Evolutionary conservation across 495 filamentous ascomycete genomes (phyloP).

Genomic region (Penicillium longicatenatum): DNA sequence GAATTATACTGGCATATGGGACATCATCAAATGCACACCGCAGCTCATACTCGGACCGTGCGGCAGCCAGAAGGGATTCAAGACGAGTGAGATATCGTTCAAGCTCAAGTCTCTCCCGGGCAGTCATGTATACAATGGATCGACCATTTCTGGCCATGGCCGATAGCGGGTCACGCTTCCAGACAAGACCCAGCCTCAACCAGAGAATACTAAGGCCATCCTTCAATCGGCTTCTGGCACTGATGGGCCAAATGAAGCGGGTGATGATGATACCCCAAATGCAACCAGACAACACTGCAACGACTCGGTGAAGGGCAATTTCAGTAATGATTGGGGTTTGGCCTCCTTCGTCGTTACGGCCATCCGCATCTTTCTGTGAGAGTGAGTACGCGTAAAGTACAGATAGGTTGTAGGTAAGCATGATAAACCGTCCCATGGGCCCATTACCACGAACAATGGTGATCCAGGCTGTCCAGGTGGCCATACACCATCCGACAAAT

Average conservation of each 20-base stretch:
- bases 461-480: conserved; percentile 82
- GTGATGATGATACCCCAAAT: conserved; percentile 93
- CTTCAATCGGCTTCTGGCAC: conserved; percentile 81
- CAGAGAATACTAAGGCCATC: conserved; percentile 83
- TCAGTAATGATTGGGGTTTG: conserved; percentile 78
- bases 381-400: conserved; percentile 93
- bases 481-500: conserved; percentile 76
- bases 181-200: conserved; percentile 92
- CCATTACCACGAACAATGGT: conserved; percentile 83
- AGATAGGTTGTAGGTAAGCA: conserved; percentile 96
- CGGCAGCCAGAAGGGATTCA: conserved; percentile 71
- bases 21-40: conserved; percentile 77
- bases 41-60: conserved; percentile 79
- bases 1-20: conserved; percentile 69
- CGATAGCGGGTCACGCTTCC: conserved; percentile 91
- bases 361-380: conserved; percentile 67
- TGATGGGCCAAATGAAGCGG: conserved; percentile 88
- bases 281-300: conserved; percentile 83
- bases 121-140: conserved; percentile 70
- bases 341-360: conserved; percentile 82
- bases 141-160: conserved; percentile 58
- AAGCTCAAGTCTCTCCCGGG: conserved; percentile 74
- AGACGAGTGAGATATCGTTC: conserved; percentile 64
- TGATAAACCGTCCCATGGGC: conserved; percentile 87
- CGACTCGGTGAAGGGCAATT: conserved; percentile 87